A percentile compares a stretch with the other conserved stretches of the same genome.
Conservation (phyloP, 106 monocot genomes). For the Ottelia alismoides region DNA sequence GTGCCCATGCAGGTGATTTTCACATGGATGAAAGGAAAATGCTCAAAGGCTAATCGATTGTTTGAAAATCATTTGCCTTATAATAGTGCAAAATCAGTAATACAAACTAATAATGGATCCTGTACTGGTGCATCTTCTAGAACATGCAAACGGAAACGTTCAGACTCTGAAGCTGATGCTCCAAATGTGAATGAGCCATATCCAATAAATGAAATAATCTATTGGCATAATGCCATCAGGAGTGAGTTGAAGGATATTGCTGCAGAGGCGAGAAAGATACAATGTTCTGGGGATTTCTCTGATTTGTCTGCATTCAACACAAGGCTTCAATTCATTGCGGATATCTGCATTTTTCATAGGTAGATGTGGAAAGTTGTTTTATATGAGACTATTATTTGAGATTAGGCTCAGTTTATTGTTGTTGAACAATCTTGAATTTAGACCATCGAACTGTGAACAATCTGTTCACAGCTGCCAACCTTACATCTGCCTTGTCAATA, state of each 20-base stretch:
- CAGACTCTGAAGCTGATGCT: constrained; percentile 17
- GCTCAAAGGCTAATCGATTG: neutral
- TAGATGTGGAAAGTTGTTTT: constrained; percentile 10
- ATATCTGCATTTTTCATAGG: constrained; percentile 97
- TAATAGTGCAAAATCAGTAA: neutral
- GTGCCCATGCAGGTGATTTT: constrained; percentile 50
- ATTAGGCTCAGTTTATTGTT: neutral
- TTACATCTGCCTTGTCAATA: neutral
- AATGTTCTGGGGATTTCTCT: constrained; percentile 65
- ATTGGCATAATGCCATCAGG: constrained; percentile 94
- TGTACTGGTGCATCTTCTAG: constrained; percentile 23
- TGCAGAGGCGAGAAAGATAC: constrained; percentile 81
- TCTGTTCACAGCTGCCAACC: neutral
- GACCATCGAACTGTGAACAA: neutral
- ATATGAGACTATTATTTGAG: neutral
- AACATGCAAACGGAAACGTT: constrained; percentile 63
- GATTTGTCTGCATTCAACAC: constrained; percentile 72
- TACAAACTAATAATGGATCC: constrained; percentile 11
- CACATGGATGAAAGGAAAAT: constrained; percentile 81
- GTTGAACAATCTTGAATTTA: neutral
- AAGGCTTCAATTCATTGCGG: constrained; percentile 92
- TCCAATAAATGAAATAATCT: constrained; percentile 92
- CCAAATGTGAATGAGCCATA: constrained; percentile 16
- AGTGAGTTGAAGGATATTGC: constrained; percentile 77
- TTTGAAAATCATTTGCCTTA: constrained; percentile 1